Base-by-base conservation (phyloP, 176 grass and related monocot genomes). In the Cenchrus americanus region DNA sequence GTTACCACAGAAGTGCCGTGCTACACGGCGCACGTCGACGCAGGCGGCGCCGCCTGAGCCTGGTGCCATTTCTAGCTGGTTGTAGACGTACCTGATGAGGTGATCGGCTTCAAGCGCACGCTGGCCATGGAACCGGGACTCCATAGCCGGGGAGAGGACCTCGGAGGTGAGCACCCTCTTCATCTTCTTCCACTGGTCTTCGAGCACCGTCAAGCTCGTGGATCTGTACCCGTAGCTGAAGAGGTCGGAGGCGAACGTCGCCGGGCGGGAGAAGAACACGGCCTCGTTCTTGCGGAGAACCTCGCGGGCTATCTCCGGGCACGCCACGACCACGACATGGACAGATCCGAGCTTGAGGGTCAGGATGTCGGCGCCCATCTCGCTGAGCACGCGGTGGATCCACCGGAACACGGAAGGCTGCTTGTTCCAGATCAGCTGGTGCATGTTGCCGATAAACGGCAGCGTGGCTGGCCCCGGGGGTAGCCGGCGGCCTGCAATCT, bases 121-220 rank as follows among this genome's bases (percentile, higher is more conserved):
- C 14, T 37, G 23, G n/a, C 19, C 15, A 10, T 65, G 26, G 17
- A 83, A 63, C 21, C 0, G 47, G n/a, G 22, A 18, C 49, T 86
- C 79, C 70, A 77, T 46, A 0, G 80, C 12, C 0, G 75, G 54
- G 10, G 46, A 49, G 0, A 89, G 21, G 21, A 86, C 23, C 17
- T 89, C 69, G 0, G 26, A 66, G 0, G 62, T 57, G 14, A 89
- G 18, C 2, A 92, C 46, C 3, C 75, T 49, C 62, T 69, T 86
- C 90, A 92, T 81, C 76, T 89, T 89, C 79, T 47, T 85, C 89
- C 86, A 91, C 67, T 82, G 86, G 40, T 82, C 71, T 0, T 82
- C 89, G n/a, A 17, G 34, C 14, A 82, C 55, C 2, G 76, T 30
- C 2, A 91, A 2, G 60, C 2, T 19, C 1, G 65, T 7, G 5